Evolutionary conservation across 148 eudicot genomes (phyloP).

Genomic region (Chenopodium berlandieri): DNA sequence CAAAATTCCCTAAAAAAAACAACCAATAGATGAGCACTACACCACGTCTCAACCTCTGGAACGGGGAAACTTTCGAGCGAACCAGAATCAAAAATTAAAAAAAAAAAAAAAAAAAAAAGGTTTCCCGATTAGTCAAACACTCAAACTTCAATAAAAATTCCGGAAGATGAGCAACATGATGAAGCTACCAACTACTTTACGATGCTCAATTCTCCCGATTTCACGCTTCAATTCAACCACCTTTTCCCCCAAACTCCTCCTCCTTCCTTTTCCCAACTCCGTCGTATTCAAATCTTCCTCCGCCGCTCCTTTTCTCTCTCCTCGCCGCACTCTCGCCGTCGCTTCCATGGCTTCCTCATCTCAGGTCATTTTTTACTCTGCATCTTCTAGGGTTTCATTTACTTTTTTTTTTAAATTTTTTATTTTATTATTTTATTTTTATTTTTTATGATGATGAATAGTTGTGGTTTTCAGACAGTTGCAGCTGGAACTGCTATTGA

Average conservation of each 20-base stretch:
- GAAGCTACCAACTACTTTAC: slow-evolving; percentile 30
- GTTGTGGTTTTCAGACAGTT: slow-evolving; percentile 30
- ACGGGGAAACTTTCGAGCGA: neutral
- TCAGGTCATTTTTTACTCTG: slow-evolving; percentile 25
- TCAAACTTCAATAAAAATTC: neutral
- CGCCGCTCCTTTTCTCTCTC: neutral
- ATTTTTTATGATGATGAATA: neutral
- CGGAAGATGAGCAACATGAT: slow-evolving; percentile 23
- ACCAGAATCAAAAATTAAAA: too few relatives aligned
- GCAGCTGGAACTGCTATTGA: slow-evolving; percentile 38
- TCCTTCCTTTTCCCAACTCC: neutral
- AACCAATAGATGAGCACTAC: neutral
- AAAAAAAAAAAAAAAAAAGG: too few relatives aligned
- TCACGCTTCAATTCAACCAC: slow-evolving; percentile 13
- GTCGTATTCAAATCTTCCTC: neutral
- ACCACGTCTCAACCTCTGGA: neutral
- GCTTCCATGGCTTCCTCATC: slow-evolving; percentile 39
- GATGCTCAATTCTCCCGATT: slow-evolving; percentile 27
- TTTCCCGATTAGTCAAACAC: neutral
- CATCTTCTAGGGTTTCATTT: slow-evolving; percentile 21
- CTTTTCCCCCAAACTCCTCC: slow-evolving; percentile 1
- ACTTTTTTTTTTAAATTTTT: neutral
- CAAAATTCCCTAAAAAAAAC: too few relatives aligned
- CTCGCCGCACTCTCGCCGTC: neutral
- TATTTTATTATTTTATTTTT: neutral